phyloP scores from a whole-genome alignment of 148 eudicot genomes.

The Rhododendron williamsianum region DNA sequence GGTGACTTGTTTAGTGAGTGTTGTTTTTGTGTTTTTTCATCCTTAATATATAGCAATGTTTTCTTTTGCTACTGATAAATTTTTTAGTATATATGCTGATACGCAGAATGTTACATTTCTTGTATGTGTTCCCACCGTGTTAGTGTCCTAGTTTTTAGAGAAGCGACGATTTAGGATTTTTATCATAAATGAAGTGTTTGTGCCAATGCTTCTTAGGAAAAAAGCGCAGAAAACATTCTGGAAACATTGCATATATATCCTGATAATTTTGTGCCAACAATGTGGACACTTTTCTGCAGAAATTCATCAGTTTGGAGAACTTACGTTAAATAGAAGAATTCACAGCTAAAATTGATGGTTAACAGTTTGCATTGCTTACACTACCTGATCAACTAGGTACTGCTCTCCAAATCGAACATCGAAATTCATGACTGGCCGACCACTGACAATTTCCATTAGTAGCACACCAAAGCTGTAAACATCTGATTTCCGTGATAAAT shows the following conservation, averaged over 20 bases:
- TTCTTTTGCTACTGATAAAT: background rate
- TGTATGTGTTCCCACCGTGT: background rate
- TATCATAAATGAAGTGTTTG: background rate
- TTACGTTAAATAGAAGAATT: background rate
- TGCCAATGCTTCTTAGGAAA: background rate
- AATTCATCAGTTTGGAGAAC: background rate
- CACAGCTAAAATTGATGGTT: background rate
- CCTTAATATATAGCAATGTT: background rate
- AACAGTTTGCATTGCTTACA: background rate
- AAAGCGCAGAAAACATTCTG: background rate
- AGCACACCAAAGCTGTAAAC: conserved; percentile 64
- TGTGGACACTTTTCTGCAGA: background rate
- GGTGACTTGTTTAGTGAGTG: background rate
- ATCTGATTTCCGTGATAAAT: conserved; percentile 57
- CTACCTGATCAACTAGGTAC: conserved; percentile 62
- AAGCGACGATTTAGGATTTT: background rate
- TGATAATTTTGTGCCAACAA: background rate
- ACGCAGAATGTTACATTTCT: background rate
- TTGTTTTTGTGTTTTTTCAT: background rate
- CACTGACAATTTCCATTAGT: conserved; percentile 43
- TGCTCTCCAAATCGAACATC: conserved; percentile 41
- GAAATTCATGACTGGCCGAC: conserved; percentile 45
- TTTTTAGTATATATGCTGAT: background rate
- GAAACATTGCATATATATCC: background rate
- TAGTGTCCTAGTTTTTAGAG: background rate